Evolutionary conservation across 2,329 filamentous ascomycete genomes (phyloP).

Genomic region (Monosporascus sp.): DNA sequence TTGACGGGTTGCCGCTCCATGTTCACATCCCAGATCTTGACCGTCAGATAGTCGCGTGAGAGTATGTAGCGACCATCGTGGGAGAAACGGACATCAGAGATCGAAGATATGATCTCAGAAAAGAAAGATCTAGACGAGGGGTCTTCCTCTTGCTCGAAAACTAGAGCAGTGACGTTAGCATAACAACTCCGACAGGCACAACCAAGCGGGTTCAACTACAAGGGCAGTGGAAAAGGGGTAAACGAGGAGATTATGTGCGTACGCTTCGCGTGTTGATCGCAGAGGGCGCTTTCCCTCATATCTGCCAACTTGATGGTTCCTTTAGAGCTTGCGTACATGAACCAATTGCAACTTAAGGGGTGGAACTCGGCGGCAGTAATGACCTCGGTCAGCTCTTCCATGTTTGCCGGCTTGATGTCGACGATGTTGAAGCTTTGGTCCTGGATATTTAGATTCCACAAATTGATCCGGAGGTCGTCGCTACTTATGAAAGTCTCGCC

Average conservation of each 20-base stretch:
- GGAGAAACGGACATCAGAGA: conserved; percentile 97
- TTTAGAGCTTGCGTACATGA: conserved; percentile 99
- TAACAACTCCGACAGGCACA: not conserved
- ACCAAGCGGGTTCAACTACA: too few relatives aligned
- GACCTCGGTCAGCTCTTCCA: conserved; percentile 98
- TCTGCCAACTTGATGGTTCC: conserved; percentile 98
- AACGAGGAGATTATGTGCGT: conserved; percentile 28
- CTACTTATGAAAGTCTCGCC: conserved; percentile 99
- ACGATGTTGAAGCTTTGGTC: conserved; percentile 99
- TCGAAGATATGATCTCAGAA: conserved; percentile 98
- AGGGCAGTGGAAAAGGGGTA: conserved; percentile 1
- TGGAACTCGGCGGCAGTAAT: conserved; percentile 98
- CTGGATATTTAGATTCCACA: conserved; percentile 99
- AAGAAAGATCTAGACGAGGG: conserved; percentile 97
- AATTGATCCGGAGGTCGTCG: conserved; percentile 93
- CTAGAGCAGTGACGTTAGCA: conserved; percentile 42
- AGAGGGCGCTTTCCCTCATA: conserved; percentile 95
- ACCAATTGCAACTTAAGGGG: conserved; percentile 96
- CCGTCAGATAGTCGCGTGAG: conserved; percentile 94
- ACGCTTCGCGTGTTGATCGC: conserved; percentile 95
- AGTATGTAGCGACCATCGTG: conserved; percentile 95
- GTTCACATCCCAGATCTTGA: conserved; percentile 99
- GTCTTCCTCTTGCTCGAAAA: conserved; percentile 98
- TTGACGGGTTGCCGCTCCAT: conserved; percentile 98
- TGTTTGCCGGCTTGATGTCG: conserved; percentile 98